Base-by-base conservation (phyloP, 2,329 filamentous ascomycete genomes). In the Stylonectria norvegica region DNA sequence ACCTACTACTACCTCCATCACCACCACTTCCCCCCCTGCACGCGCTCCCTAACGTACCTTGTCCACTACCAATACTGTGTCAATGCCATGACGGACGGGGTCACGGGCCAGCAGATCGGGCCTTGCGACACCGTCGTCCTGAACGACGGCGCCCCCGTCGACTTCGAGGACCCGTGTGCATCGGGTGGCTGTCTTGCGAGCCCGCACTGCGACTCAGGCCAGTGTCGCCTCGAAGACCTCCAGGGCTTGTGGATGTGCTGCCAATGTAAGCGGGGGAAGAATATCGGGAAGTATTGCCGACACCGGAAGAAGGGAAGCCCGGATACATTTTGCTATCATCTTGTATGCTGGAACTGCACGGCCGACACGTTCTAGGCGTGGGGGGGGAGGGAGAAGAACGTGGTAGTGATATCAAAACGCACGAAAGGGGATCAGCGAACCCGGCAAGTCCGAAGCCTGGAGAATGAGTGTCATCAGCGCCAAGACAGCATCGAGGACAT, bases 321-420 rank as follows among this genome's bases (percentile, higher is more conserved):
- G 8, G 68, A 76, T 46, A 71, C 70, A 2, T 69, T 75, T 31
- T 78, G 73, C 56, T 74, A 74, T 46, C 75, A 78, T 43, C 57
- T 60, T n/a, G 66, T 74, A 36, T 78, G 74, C 51, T 56, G 61
- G 27, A 51, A 49, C 4, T 77, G 73, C 44, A 60, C 58, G 31
- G 44, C 63, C 9, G 68, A 73, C 42, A 15, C 20, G 32, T 23
- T 20, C 17, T 16, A 30, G 25, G 22, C 20, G 32, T 20, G 20
- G n/a, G 19, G 19, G 23, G 38, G n/a, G 17, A 30, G 30, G 23
- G 48, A 41, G 48, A 48, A 47, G 36, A 44, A 43, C 41, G 35
- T 50, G 47, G 49, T n/a, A n/a, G n/a, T n/a, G n/a, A n/a, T n/a
- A n/a, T n/a, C n/a, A n/a, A n/a, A n/a, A n/a, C n/a, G n/a, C n/a